Evolutionary conservation across 2,329 filamentous ascomycete genomes (phyloP), one percentile per base, ranked within the genome.

Genomic region (Aschersonia sp.): DNA sequence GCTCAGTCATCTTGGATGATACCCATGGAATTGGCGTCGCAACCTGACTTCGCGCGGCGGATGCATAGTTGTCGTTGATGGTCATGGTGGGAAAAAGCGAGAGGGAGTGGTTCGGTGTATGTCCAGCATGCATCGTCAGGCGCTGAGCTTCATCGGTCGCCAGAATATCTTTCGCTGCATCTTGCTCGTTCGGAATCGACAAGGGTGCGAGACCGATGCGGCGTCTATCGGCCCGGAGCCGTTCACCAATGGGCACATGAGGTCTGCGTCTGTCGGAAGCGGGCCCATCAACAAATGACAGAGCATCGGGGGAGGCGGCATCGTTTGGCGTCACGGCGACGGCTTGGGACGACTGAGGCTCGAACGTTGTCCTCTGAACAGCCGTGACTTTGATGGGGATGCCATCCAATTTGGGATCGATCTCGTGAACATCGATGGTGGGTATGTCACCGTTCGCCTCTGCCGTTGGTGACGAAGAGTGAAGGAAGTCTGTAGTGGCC

Each of bases 71-170:
- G 9, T 61, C 65, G 2, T 70, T 71, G 9, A 67, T 66, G 6
- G 64, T 62, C 44, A 67, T 62, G 7, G 70, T 72, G 5, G 67
- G 65, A 12, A 77, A 60, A 2, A 71, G 60, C 4, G 77, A 77
- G 9, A 78, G 62, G 1, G 75, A 78, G 56, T 80, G 77, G 46
- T 71, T 80, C 5, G 78, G 78, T 2, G 78, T 81, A 59, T 81
- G 78, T 1, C 78, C 78, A 28, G 78, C 78, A 58, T 81, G 73
- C 70, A 82, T 75, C 0, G 70, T 78, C 41, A 80, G 69, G 43
- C 78, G 68, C 45, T 64, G 66, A 43, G 67, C 65, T 54, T 73
- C 75, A 5, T 70, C 65, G 5, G 70, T 71, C 30, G 65, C 65
- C 38, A 77, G 62, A 6, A 66, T 66, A 51, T 72, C 62, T 46